Base-by-base conservation (phyloP, 768 basidiomycete species). In the Boletus speciosus region DNA sequence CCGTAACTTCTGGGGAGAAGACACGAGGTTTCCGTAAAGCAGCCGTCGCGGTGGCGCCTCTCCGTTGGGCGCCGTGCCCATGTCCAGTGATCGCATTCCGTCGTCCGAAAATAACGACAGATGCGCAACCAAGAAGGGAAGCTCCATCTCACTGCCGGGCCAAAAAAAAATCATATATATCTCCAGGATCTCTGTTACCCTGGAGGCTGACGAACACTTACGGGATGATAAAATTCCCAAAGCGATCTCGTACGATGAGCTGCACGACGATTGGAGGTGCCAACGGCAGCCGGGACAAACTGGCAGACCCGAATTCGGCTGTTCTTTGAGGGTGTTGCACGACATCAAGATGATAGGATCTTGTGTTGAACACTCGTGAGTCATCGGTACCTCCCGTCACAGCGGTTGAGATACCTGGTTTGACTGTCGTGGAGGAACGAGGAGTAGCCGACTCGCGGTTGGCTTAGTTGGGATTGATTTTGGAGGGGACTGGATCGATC, bases 71-170 rank as follows among this genome's bases (percentile, higher is more conserved):
- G 79, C 76, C 23, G 81, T 77, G n/a, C 81, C 82, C 72, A 82
- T 78, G 60, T 91, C 86, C 67, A 90, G 66, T 19, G 82, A 68
- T 25, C 76, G 78, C 45, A 71, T 62, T 15, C 90, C 92, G 56
- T 91, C 86, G 23, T 77, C 85, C 29, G 83, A 82, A 66, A 81
- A 84, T 32, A 96, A 71, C 4, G 90, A 86, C 48, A 94, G 73
- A 63, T 93, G 87, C 31, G 91, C 89, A 58, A 95, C 79, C 41
- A 97, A 79, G 71, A 94, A 97, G 5, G 91, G 91, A 40, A 94
- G 76, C 63, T 95, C 93, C 60, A 81, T 77, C 69, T 93, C 88
- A 42, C 93, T 95, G 66, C n/a, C 55, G 49, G 31, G 38, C 25
- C 19, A 19, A 53, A 59, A 56, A 64, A 55, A 58, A 45, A 51